Base-by-base conservation (phyloP, 2,329 filamentous ascomycete species). In the Cyphellophora europaea region DNA sequence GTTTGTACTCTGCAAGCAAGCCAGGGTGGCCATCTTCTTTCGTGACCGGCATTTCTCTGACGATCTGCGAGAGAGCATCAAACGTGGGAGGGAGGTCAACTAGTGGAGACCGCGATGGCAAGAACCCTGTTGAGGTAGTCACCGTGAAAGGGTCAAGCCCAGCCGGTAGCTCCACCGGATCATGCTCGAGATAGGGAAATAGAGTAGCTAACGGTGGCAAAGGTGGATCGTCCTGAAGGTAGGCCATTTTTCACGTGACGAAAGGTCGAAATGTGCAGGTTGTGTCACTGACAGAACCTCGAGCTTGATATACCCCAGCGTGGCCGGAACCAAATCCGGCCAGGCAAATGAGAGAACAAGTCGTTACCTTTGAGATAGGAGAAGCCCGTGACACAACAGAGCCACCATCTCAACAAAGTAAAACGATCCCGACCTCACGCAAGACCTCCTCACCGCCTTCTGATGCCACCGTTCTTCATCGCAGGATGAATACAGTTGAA, bases 11-110 rank as follows among this genome's bases (percentile, higher is more conserved):
- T 13, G 84, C 85, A 31, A 95, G 72, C 5, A 94, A 72, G 13
- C 88, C 88, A 1, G 85, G 79, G 21, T 70, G 66, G 2, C 87
- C 87, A 40, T 79, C 75, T 6, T 71, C 61, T 33, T 74, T 91
- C 62, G 75, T 75, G 56, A 94, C 79, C 16, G 88, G 85, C 74
- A 91, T 84, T 41, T 78, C 75, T 40, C 77, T 68, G 19, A 89
- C 70, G 42, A 93, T 69, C 15, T 74, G 75, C 57, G 84, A 77
- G 19, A 93, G 67, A 3, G 73, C 62, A 21, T 76, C 71, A 54
- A 94, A 95, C 55, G 81, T 81, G 11, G 67, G 48, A 13, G 88
- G 87, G 0, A 94, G 73, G 6, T 67, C 57, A 32, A 49, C 49
- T 27, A 61, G 53, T 13, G 62, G 56, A 27, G 54, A 52, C 25